phyloP scores from a whole-genome alignment of 805 yeast species.

The Vanderwaltozyma yarrowii region DNA sequence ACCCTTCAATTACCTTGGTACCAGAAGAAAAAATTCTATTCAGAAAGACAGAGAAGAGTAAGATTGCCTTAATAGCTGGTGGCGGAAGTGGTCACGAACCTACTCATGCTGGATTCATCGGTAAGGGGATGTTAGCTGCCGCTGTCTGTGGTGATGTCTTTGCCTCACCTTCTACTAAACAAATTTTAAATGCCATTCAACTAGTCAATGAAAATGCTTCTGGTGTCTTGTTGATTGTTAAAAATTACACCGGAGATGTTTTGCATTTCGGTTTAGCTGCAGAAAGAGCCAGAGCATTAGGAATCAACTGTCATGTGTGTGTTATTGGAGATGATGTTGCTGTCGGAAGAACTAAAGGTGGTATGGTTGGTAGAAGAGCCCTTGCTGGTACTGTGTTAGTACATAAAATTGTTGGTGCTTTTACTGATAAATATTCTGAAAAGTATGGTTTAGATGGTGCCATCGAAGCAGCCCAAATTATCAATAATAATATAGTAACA shows the following conservation, averaged over 20 bases:
- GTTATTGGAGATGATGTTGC: constrained; percentile 89
- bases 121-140: constrained; percentile 69
- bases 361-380: constrained; percentile 89
- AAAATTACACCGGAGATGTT: constrained; percentile 92
- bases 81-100: constrained; percentile 98
- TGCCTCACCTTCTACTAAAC: constrained; percentile 92
- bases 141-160: constrained; percentile 89
- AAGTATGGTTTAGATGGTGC: constrained; percentile 43
- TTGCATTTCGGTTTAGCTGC: constrained; percentile 87
- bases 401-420: constrained; percentile 80
- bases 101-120: constrained; percentile 84
- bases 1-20: constrained; percentile 30
- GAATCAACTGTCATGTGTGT: constrained; percentile 60
- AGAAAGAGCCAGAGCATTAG: constrained; percentile 75
- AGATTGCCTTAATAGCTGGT: constrained; percentile 72
- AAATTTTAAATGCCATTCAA: constrained; percentile 57
- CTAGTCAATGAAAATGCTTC: constrained; percentile 25
- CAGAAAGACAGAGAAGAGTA: constrained; percentile 31
- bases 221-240: constrained; percentile 73
- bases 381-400: constrained; percentile 84
- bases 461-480: constrained; percentile 45
- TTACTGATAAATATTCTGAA: constrained; percentile 34
- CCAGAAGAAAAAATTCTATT: constrained; percentile 31
- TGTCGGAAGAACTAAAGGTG: constrained; percentile 83
- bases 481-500: constrained; percentile 64